Evolutionary conservation across 805 yeast genomes (phyloP).

Genomic region (Candida coquimbonensis): DNA sequence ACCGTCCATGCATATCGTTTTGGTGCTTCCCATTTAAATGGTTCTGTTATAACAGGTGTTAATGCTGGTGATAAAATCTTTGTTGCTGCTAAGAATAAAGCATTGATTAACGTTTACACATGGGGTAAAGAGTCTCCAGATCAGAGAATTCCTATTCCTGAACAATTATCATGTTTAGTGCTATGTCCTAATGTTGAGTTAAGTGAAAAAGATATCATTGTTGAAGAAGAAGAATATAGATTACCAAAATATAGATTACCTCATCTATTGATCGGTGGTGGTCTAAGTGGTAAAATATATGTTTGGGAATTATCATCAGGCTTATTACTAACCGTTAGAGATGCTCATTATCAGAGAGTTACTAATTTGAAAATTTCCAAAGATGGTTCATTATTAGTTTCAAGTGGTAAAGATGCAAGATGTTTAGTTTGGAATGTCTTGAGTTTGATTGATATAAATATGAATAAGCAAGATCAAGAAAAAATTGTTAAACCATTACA

Average conservation of each 20-base stretch:
- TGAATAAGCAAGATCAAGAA: conserved; percentile 23
- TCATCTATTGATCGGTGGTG: conserved; percentile 67
- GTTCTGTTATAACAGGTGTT: conserved; percentile 44
- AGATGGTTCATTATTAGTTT: conserved; percentile 60
- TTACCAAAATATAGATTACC: conserved; percentile 43
- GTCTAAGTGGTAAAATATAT: conserved; percentile 68
- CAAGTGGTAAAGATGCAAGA: conserved; percentile 81
- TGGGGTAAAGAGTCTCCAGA: conserved; percentile 67
- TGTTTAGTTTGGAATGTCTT: conserved; percentile 63
- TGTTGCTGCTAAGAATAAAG: conserved; percentile 62
- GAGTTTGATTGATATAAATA: conserved; percentile 43
- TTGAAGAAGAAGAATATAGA: conserved; percentile 16
- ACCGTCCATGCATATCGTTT: conserved; percentile 38
- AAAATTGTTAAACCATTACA: conserved; percentile 46
- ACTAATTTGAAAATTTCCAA: conserved; percentile 49
- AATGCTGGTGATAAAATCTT: conserved; percentile 32
- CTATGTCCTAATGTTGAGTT: conserved; percentile 27
- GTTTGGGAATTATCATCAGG: conserved; percentile 87
- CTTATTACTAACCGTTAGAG: conserved; percentile 58
- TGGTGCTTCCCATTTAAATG: conserved; percentile 40
- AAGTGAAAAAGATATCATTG: conserved; percentile 9
- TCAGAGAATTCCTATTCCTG: conserved; percentile 82
- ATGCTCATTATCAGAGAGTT: conserved; percentile 78
- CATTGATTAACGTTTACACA: conserved; percentile 66
- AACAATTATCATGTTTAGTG: conserved; percentile 54